Evolutionary conservation across 768 basidiomycete genomes (phyloP).

Genomic region (Gloeostereum incarnatum): DNA sequence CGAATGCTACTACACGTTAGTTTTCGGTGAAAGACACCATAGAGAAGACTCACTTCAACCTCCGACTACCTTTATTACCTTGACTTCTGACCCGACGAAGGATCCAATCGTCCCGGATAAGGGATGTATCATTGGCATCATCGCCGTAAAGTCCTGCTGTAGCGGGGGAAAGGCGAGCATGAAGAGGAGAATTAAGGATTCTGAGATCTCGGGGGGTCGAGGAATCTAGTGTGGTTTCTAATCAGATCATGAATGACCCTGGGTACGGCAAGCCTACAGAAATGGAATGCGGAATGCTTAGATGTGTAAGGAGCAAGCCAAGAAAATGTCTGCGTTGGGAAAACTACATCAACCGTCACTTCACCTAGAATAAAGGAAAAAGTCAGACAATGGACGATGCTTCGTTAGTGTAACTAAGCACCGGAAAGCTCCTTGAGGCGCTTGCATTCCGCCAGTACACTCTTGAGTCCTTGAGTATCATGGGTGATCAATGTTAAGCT

Average conservation of each 20-base stretch:
- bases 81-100: conserved; percentile 29
- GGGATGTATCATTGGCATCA: conserved; percentile 45
- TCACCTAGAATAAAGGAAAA: too few species aligned
- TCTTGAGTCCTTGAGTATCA: conserved; percentile 36
- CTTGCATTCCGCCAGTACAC: conserved; percentile 45
- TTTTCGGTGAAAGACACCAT: not conserved
- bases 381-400: conserved; percentile 1
- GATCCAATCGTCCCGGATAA: conserved; percentile 62
- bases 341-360: conserved; percentile 13
- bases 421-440: conserved; percentile 42
- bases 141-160: conserved; percentile 55
- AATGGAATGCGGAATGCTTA: conserved; percentile 15
- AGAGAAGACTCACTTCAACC: conserved; percentile 18
- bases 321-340: conserved; percentile 25
- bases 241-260: not conserved
- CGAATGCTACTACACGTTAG: conserved; percentile 36
- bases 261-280: conserved; percentile 14
- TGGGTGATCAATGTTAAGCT: conserved; percentile 36
- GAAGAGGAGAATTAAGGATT: conserved; percentile 31
- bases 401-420: conserved; percentile 15
- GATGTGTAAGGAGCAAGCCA: conserved; percentile 38
- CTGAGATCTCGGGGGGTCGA: conserved; percentile 48
- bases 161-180: conserved; percentile 46
- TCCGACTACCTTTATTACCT: conserved; percentile 20
- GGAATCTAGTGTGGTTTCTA: conserved; percentile 22